Base-by-base conservation (phyloP, 2,329 filamentous ascomycete genomes). In the Leptoxyphium fumago region DNA sequence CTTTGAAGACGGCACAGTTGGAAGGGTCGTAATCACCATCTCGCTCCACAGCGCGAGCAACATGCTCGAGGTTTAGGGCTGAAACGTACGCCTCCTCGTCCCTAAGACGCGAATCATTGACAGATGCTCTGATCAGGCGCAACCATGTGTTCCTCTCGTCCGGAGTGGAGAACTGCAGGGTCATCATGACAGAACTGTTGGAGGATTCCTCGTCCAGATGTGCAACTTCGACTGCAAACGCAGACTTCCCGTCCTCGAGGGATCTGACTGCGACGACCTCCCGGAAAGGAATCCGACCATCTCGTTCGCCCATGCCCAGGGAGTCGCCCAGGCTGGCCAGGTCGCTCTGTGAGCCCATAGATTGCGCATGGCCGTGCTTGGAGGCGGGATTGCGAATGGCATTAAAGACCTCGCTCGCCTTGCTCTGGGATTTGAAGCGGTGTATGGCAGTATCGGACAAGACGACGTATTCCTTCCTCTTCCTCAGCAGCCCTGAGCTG, bases 401-500 rank as follows among this genome's bases (percentile, higher is more conserved):
- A 39, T 72, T 69, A 52, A 83, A 84, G 34, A 70, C 65, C 46
- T 84, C 80, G 26, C 72, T 68, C 10, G 80, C 80, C 57, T 80
- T 80, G 39, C 68, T 64, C 51, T 82, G 77, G 53, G 67, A 80
- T 60, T 83, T 82, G 65, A 80, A 83, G 10, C 80, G 72, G 44
- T 83, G 63, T 44, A 84, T 63, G 58, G 83, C 77, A 5, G 72
- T 74, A 50, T 83, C 80, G 6, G 79, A 84, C 50, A 84, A 65
- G 11, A 84, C 80, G 44, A 84, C 64, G 53, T 81, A 84, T 58
- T 84, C 79, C 61, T 73, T 80, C 64, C 79, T 82, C 64, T 82
- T 82, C 57, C 79, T 69, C 62, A 83, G 81, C 70, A 84, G 75
- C 47, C 75, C 74, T 45, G 74, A 78, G 41, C 76, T 77, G 10